phyloP scores from a whole-genome alignment of 345 rosid genomes.

The Cardamine chenopodiifolia region DNA sequence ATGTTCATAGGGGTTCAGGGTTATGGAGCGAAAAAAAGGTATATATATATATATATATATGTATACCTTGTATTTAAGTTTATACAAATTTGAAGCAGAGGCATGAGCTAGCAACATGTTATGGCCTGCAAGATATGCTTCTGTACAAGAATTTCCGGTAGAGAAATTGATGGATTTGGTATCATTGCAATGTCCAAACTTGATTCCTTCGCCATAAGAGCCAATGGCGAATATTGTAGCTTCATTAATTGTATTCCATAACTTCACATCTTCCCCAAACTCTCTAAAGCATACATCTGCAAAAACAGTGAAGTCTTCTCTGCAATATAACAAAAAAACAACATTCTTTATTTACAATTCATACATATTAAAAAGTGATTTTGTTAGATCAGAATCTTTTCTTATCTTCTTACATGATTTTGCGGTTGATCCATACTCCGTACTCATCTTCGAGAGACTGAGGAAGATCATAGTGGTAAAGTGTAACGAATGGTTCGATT shows the following conservation, averaged over 20 bases:
- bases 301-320: slow-evolving; percentile 74
- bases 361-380: neutral
- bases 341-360: neutral
- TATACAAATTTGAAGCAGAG: slow-evolving; percentile 60
- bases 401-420: slow-evolving; percentile 52
- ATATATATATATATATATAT: neutral
- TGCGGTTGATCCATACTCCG: slow-evolving; percentile 68
- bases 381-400: neutral
- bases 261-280: slow-evolving; percentile 64
- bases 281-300: slow-evolving; percentile 78
- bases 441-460: slow-evolving; percentile 78
- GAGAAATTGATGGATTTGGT: slow-evolving; percentile 33
- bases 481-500: slow-evolving; percentile 64
- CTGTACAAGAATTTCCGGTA: slow-evolving; percentile 64
- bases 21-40: neutral
- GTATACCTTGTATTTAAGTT: slow-evolving; percentile 61
- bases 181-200: too few species aligned
- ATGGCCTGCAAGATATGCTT: slow-evolving; percentile 70
- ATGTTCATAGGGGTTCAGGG: neutral
- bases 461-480: slow-evolving; percentile 63
- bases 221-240: slow-evolving; percentile 50
- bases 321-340: slow-evolving; percentile 41
- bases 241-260: slow-evolving; percentile 78
- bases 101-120: slow-evolving; percentile 74
- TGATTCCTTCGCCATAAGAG: slow-evolving; percentile 16